phyloP scores from a whole-genome alignment of 108 stramenopile genomes.

The Pseudonitzschia pungens region DNA sequence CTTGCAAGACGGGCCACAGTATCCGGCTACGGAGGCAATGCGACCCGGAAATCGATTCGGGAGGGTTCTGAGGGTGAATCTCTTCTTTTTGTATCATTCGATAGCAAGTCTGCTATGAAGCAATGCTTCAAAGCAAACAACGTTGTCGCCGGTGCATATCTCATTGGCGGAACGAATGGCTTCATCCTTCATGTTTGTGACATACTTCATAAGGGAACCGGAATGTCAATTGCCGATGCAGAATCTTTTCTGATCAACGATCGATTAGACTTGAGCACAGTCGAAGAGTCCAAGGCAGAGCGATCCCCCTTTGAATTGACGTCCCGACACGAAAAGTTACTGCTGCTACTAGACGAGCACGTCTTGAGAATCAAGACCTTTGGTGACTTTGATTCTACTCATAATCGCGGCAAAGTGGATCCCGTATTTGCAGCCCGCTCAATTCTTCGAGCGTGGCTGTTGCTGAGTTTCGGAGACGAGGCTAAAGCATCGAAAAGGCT shows the following conservation, averaged over 20 bases:
- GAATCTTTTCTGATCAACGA: constrained; percentile 54
- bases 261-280: constrained; percentile 12
- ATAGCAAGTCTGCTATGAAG: constrained; percentile 55
- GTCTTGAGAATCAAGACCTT: constrained; percentile 59
- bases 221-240: constrained; percentile 64
- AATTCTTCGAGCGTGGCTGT: constrained; percentile 71
- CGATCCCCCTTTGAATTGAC: constrained; percentile 40
- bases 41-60: not conserved
- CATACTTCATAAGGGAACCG: constrained; percentile 49
- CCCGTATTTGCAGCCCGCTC: constrained; percentile 70
- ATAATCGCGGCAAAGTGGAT: constrained; percentile 53
- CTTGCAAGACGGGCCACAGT: constrained; percentile 50
- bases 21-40: not conserved
- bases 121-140: constrained; percentile 69
- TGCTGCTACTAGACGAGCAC: constrained; percentile 69
- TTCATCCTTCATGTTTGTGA: constrained; percentile 68
- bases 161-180: constrained; percentile 77
- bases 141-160: constrained; percentile 67
- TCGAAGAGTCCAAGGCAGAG: constrained; percentile 10
- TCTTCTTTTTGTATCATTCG: constrained; percentile 47
- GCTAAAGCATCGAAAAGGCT: constrained; percentile 51
- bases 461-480: constrained; percentile 36
- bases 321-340: constrained; percentile 49
- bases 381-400: constrained; percentile 64
- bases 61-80: constrained; percentile 34